Evolutionary conservation across 805 yeast species (phyloP), one percentile per base, ranked within the genome.

Genomic region (Komagataella mondaviorum): DNA sequence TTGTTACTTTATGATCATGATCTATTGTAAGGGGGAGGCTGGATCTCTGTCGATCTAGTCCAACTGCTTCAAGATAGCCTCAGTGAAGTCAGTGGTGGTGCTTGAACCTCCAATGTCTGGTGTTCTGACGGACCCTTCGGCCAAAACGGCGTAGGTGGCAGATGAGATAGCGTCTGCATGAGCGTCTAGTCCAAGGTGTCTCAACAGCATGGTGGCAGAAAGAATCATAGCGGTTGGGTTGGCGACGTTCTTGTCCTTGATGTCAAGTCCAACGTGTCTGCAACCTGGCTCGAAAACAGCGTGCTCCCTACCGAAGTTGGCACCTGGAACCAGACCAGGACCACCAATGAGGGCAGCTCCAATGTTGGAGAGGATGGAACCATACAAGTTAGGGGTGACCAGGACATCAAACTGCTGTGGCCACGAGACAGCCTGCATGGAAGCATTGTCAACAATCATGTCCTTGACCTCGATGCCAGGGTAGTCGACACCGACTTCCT

Each of bases 281-380:
- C 97, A 90, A 73, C 98, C 99, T 63, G 99, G 98, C 78, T 91
- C 99, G 71, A 93, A 91, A 55, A 91, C 95, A 52, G 98, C 98
- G 70, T 85, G 84, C 63, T 91, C 97, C 71, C 96, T 85, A 72
- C 99, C 99, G 60, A 87, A 90, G 78, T 89, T 88, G 64, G 95
- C 96, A 72, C 98, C 98, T 61, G 99, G 97, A 52, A 91, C 96
- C 63, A 91, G 77, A 71, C 98, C 98, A 68, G 98, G 97, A 62
- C 97, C 96, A 71, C 98, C 98, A 59, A 93, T 85, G 63, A 76
- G 78, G 57, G 93, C 99, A 60, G 98, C 96, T 76, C 98, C 99
- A 63, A 91, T 90, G 80, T 93, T 93, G 59, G 97, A 89, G 65
- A 91, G 75, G 65, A 91, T 91, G 65, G 96, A 85, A 75, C 99